Evolutionary conservation across 768 basidiomycete species (phyloP).

Genomic region (Suillus weaverae): DNA sequence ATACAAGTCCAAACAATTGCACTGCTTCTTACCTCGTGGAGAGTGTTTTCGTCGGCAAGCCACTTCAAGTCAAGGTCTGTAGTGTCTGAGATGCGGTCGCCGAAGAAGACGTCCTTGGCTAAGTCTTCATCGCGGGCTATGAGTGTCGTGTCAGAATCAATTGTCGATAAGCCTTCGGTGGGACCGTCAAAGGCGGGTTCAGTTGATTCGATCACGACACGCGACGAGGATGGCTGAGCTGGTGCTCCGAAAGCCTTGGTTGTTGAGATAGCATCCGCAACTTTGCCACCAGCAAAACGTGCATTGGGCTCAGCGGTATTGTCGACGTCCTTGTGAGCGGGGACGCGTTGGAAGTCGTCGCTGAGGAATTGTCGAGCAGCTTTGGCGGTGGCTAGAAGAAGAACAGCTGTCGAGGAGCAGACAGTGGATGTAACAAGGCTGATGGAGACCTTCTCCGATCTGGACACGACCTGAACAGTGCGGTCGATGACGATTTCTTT

Average conservation of each 20-base stretch:
- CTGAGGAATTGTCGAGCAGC: neutral
- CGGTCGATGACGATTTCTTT: neutral
- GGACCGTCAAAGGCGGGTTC: neutral
- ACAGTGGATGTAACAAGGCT: neutral
- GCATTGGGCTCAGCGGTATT: neutral
- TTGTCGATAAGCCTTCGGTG: neutral
- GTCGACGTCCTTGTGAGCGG: neutral
- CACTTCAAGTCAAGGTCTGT: neutral
- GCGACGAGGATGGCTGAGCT: neutral
- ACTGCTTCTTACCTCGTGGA: neutral
- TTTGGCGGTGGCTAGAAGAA: neutral
- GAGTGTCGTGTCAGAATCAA: neutral
- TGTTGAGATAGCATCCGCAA: neutral
- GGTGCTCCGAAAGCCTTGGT: neutral
- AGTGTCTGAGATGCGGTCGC: no score
- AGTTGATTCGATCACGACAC: neutral
- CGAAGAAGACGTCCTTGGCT: neutral
- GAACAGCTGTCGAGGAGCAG: neutral
- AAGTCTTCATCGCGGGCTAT: neutral
- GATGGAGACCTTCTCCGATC: neutral
- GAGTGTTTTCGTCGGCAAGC: neutral
- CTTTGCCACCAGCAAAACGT: neutral
- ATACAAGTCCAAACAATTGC: neutral
- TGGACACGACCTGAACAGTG: neutral
- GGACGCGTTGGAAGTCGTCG: neutral